Percentiles rank a stretch among this genome's conserved stretches.
Conservation (phyloP, 129 eudicot species). For the Calendula officinalis region DNA sequence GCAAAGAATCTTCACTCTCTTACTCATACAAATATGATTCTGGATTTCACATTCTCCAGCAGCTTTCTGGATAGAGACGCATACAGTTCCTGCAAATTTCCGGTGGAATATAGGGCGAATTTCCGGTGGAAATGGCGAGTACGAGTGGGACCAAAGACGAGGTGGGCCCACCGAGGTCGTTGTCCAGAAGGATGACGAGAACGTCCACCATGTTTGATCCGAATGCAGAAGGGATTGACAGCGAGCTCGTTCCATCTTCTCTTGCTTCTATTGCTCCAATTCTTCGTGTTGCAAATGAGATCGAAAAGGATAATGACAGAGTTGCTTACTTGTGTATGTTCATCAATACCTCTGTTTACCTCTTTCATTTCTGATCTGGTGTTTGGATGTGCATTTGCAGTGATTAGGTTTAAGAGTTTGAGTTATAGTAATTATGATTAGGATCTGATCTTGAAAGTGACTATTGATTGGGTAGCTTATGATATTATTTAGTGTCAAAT, state of each 20-base stretch:
- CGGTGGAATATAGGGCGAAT: no score
- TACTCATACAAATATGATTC: conserved; percentile 17
- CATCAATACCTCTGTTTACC: neutral
- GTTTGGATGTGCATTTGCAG: neutral
- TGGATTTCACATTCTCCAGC: conserved; percentile 16
- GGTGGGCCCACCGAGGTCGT: conserved; percentile 30
- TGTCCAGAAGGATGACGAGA: conserved; percentile 46
- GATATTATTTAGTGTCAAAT: no score
- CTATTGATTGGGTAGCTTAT: conserved; percentile 1
- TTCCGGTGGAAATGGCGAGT: conserved; percentile 63
- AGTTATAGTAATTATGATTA: neutral
- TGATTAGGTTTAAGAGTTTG: neutral
- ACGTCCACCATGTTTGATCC: conserved; percentile 57
- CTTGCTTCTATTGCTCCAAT: conserved; percentile 78
- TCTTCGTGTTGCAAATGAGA: conserved; percentile 91
- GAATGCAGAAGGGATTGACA: conserved; percentile 56
- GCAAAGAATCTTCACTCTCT: conserved; percentile 29
- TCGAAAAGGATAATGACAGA: conserved; percentile 70
- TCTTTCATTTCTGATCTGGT: neutral
- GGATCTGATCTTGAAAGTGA: neutral
- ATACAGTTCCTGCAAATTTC: no score
- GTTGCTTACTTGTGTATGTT: conserved; percentile 91
- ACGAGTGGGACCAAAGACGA: conserved; percentile 64
- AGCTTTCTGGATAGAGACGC: neutral
- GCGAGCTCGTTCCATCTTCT: conserved; percentile 94